A percentile compares a stretch with the other conserved stretches of the same genome.
Evolutionary conservation across 2,329 filamentous ascomycete genomes (phyloP).

Genomic region (Aspergillus sp.): DNA sequence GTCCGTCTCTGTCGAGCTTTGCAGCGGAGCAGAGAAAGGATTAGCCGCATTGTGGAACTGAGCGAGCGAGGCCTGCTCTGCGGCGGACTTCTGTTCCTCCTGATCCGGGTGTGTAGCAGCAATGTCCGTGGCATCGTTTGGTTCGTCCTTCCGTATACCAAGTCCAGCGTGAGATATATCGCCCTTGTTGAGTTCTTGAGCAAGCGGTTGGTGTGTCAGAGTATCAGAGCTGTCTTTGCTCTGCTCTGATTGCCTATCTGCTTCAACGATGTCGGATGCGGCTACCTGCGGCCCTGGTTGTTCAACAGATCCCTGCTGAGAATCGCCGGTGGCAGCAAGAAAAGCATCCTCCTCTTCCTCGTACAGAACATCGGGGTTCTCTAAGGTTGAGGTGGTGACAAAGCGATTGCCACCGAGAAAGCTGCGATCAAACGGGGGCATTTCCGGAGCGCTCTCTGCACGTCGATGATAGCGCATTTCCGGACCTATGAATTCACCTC

Average conservation of each 20-base stretch:
- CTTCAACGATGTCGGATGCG: constrained; percentile 8
- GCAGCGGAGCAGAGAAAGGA: constrained; percentile 24
- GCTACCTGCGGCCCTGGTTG: constrained; percentile 11
- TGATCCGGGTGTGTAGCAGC: neutral
- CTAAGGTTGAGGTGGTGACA: constrained; percentile 40
- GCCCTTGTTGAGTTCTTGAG: constrained; percentile 6
- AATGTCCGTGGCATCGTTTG: constrained; percentile 7
- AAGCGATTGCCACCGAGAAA: constrained; percentile 41
- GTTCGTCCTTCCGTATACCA: constrained; percentile 29
- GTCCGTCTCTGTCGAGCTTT: constrained; percentile 32
- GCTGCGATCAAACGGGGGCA: constrained; percentile 51
- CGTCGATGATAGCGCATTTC: constrained; percentile 54
- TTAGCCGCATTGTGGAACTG: constrained; percentile 23
- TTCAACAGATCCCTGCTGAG: constrained; percentile 24
- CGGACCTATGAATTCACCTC: constrained; percentile 49
- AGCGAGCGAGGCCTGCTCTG: constrained; percentile 12
- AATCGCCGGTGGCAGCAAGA: constrained; percentile 42
- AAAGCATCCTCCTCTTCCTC: constrained; percentile 55
- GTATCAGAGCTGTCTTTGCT: constrained; percentile 31
- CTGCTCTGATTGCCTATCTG: constrained; percentile 25
- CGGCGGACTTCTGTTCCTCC: constrained; percentile 2
- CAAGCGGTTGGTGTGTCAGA: constrained; percentile 25
- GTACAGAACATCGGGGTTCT: constrained; percentile 51
- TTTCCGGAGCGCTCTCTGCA: constrained; percentile 51
- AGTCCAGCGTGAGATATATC: constrained; percentile 26